These are phyloP conservation scores for Diplodia mutila DNA, from an alignment of 2,329 filamentous ascomycete species.

Conservation along the genomic window DNA sequence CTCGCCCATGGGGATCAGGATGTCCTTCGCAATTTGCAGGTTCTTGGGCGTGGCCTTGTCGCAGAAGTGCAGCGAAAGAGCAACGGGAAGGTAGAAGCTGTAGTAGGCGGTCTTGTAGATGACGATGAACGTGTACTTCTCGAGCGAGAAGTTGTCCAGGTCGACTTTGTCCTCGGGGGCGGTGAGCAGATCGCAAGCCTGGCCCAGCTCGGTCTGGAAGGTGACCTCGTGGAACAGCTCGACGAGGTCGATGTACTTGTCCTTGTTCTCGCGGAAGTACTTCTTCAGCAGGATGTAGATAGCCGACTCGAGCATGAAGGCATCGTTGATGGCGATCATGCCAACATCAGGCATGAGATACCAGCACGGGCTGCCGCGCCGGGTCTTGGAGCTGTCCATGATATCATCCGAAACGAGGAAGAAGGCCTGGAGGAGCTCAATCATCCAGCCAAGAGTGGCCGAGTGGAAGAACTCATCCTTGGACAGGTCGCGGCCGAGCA, in stretches of 20 bases:
- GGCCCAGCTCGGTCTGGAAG: constrained; percentile 93
- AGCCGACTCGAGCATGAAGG: constrained; percentile 73
- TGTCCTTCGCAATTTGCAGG: constrained; percentile 84
- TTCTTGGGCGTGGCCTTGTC: constrained; percentile 85
- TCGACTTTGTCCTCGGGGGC: constrained; percentile 93
- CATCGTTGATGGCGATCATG: constrained; percentile 97
- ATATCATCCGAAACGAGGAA: constrained; percentile 99
- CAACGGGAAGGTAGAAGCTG: constrained; percentile 97
- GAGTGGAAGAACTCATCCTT: constrained; percentile 86
- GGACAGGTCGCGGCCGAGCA: constrained; percentile 72
- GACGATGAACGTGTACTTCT: constrained; percentile 98
- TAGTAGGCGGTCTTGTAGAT: constrained; percentile 99
- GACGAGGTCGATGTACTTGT: constrained; percentile 81
- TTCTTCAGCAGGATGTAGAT: constrained; percentile 95
- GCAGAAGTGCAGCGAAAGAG: constrained; percentile 83
- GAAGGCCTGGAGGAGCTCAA: constrained; percentile 97
- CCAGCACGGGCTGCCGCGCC: constrained; percentile 94
- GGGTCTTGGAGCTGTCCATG: constrained; percentile 95
- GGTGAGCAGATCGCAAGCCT: constrained; percentile 92
- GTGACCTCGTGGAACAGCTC: constrained; percentile 96
- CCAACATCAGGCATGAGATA: constrained; percentile 88
- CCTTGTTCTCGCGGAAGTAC: constrained; percentile 82
- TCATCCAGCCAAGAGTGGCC: constrained; percentile 92
- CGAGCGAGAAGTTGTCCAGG: constrained; percentile 90
- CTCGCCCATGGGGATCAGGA: constrained; percentile 95